These are phyloP conservation scores for Nicotiana tomentosiformis DNA, from an alignment of 257 asterid genomes.

Conservation along the genomic window DNA sequence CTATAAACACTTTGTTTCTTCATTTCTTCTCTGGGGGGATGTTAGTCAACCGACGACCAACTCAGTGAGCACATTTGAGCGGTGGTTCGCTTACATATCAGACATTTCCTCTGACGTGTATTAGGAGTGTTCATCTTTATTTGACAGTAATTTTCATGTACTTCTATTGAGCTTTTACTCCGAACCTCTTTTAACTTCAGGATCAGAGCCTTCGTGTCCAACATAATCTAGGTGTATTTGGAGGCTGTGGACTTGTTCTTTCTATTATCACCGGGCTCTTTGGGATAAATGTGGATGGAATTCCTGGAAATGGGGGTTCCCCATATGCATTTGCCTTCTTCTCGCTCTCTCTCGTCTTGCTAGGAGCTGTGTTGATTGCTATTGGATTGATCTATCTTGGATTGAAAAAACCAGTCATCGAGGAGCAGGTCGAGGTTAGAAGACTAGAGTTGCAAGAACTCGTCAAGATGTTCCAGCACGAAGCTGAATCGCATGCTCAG, in stretches of 20 bases:
- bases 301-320: conserved; percentile 67
- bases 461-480: conserved; percentile 85
- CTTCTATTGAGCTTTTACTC: not conserved
- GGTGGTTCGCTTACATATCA: not conserved
- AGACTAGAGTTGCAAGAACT: conserved; percentile 72
- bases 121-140: not conserved
- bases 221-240: conserved; percentile 88
- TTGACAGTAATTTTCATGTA: not conserved
- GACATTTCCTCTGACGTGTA: not conserved
- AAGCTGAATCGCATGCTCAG: conserved; percentile 92
- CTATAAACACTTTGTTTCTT: too few species aligned
- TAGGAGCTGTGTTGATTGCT: conserved; percentile 53
- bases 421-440: conserved; percentile 74
- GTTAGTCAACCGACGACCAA: not conserved
- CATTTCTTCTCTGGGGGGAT: too few species aligned
- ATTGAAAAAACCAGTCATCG: conserved; percentile 57
- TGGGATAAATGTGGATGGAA: conserved; percentile 95
- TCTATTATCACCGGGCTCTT: conserved; percentile 82
- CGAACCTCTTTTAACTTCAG: conserved; percentile 28
- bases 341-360: conserved; percentile 52
- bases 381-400: conserved; percentile 82
- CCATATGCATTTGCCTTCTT: conserved; percentile 88
- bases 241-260: conserved; percentile 93
- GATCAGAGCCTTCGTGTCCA: conserved; percentile 88
- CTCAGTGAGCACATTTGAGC: not conserved